A percentile compares a stretch with the other conserved stretches of the same genome.
These are phyloP conservation scores for Agrocybe praecox DNA, from an alignment of 768 basidiomycete species.

Conservation along the genomic window DNA sequence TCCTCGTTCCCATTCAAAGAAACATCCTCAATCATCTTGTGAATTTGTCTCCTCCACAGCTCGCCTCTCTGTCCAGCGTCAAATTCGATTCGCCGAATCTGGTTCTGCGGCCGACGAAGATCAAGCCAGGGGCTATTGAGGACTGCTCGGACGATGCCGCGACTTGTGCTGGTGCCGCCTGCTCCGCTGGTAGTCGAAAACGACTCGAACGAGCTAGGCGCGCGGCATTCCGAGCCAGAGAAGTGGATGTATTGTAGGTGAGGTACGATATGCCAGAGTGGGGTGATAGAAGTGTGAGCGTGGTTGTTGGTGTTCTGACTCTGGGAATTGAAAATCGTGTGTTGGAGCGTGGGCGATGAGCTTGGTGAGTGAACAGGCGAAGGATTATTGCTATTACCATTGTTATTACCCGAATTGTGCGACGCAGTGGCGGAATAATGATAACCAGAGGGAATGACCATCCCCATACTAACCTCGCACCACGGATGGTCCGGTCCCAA, in stretches of 20 bases:
- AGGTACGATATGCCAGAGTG: not conserved
- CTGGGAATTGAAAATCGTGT: not conserved
- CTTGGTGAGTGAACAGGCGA: not conserved
- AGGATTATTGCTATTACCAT: not conserved
- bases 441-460: too few relatives aligned
- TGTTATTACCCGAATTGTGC: too few relatives aligned
- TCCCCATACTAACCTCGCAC: not conserved
- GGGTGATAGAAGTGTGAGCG: not conserved
- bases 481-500: not conserved
- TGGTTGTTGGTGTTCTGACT: not conserved
- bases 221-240: not conserved
- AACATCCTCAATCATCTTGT: not conserved
- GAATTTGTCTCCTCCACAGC: not conserved
- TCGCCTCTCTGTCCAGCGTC: not conserved
- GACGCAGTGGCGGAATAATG: too few relatives aligned
- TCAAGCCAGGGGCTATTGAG: not conserved
- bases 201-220: not conserved
- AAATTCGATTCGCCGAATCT: not conserved
- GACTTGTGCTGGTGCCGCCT: not conserved
- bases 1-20: too few relatives aligned
- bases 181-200: slow-evolving; percentile 3
- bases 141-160: not conserved
- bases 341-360: not conserved
- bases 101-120: not conserved
- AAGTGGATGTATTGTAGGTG: slow-evolving; percentile 1